Conservation (phyloP, 208 protist species). For the Kentomonas sorsogonicus region DNA sequence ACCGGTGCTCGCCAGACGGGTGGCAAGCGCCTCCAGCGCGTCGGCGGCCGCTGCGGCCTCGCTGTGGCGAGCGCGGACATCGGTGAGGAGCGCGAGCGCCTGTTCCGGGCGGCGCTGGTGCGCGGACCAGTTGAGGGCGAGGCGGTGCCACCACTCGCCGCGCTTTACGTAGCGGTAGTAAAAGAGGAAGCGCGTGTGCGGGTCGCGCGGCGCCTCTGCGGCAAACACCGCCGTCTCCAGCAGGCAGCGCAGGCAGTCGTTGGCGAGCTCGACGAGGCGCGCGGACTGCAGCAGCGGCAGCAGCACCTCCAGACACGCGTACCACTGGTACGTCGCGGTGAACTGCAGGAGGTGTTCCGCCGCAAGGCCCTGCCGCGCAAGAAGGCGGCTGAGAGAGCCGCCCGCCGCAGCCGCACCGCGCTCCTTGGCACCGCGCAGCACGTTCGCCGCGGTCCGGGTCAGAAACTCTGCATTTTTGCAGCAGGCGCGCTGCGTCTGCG, state of each 20-base stretch:
- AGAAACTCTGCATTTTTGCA: conserved; percentile 17
- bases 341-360: conserved; percentile 65
- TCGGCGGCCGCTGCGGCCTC: neutral
- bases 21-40: neutral
- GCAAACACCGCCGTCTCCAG: conserved; percentile 49
- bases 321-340: conserved; percentile 67
- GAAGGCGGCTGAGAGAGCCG: conserved; percentile 19
- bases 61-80: conserved; percentile 20
- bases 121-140: conserved; percentile 55
- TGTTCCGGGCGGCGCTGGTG: conserved; percentile 38
- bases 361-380: conserved; percentile 35
- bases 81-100: conserved; percentile 45
- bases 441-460: no score
- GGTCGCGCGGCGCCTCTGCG: conserved; percentile 5
- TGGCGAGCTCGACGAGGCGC: conserved; percentile 52
- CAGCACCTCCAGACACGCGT: conserved; percentile 56
- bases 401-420: no score
- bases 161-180: conserved; percentile 56
- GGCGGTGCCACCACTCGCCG: conserved; percentile 51
- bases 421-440: no score
- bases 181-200: conserved; percentile 30
- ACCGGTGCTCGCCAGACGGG: no score
- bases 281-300: conserved; percentile 44
- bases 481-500: conserved; percentile 21
- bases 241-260: conserved; percentile 46